A percentile compares a stretch with the other conserved stretches of the same genome.
Evolutionary conservation across 2,329 filamentous ascomycete genomes (phyloP).

Genomic region (Exserohilum rostratum): DNA sequence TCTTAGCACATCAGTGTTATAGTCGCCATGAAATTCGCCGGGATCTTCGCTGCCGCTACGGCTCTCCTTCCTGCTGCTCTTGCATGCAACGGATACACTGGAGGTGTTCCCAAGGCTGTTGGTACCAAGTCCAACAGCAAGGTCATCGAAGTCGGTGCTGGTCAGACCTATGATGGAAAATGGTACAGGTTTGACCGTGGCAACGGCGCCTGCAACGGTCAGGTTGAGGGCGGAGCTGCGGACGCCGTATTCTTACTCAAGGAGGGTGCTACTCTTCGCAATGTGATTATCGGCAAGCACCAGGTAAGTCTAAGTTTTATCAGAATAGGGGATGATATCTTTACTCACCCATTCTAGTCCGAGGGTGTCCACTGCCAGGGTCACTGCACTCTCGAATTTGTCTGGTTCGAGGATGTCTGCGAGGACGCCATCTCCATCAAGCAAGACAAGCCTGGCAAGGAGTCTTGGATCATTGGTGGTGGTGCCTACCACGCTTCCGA

Average conservation of each 20-base stretch:
- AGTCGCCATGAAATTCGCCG: constrained; percentile 24
- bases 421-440: constrained; percentile 47
- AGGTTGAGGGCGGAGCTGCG: constrained; percentile 25
- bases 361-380: constrained; percentile 60
- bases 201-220: constrained; percentile 31
- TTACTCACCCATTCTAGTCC: constrained; percentile 23
- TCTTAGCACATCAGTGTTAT: not conserved
- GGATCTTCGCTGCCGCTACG: constrained; percentile 19
- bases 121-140: constrained; percentile 36
- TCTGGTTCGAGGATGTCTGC: constrained; percentile 50
- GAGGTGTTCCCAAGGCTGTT: constrained; percentile 31
- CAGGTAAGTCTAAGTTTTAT: constrained; percentile 29
- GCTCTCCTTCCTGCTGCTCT: constrained; percentile 29
- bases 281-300: constrained; percentile 60
- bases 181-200: constrained; percentile 37
- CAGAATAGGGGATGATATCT: too few species aligned
- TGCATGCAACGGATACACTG: constrained; percentile 34
- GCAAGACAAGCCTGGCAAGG: constrained; percentile 34
- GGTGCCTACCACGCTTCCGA: constrained; percentile 46
- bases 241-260: constrained; percentile 55
- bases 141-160: constrained; percentile 32
- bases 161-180: constrained; percentile 29
- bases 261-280: constrained; percentile 57
- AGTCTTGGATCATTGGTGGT: constrained; percentile 50
- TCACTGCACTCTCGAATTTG: constrained; percentile 52